These are phyloP conservation scores for Tilletia caries DNA, from an alignment of 1,284 basidiomycete species.

Conservation along the genomic window DNA sequence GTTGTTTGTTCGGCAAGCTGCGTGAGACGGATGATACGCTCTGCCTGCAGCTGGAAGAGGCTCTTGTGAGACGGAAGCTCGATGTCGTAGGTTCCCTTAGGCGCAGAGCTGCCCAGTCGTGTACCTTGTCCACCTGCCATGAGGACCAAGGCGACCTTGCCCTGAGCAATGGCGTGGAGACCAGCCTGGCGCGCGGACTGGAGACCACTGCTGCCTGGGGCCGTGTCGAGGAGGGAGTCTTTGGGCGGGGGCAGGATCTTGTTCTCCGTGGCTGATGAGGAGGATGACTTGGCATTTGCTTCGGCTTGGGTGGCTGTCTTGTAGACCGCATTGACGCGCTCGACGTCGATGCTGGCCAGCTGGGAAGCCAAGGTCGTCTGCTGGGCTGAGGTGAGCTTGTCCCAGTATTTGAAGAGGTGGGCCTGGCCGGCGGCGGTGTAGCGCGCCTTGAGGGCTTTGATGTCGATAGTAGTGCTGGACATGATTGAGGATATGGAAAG, in stretches of 20 bases:
- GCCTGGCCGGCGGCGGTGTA: constrained; percentile 72
- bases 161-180: constrained; percentile 72
- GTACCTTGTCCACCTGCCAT: constrained; percentile 99
- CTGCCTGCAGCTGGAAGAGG: constrained; percentile 94
- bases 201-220: constrained; percentile 30
- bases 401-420: constrained; percentile 86
- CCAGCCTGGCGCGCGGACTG: constrained; percentile 61
- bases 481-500: no score
- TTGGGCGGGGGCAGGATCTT: constrained; percentile 36
- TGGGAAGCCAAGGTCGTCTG: constrained; percentile 68
- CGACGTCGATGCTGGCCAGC: constrained; percentile 77
- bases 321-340: constrained; percentile 86
- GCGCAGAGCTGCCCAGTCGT: constrained; percentile 81
- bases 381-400: constrained; percentile 66
- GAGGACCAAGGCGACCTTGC: constrained; percentile 85
- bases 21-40: constrained; percentile 82
- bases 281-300: constrained; percentile 59
- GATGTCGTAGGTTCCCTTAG: constrained; percentile 98
- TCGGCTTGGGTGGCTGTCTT: constrained; percentile 72
- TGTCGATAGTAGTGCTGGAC: no score
- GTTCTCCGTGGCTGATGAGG: constrained; percentile 50
- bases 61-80: constrained; percentile 85
- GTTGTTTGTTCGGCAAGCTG: constrained; percentile 68
- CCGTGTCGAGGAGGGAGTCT: constrained; percentile 34
- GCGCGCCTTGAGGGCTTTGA: constrained; percentile 18